These are phyloP conservation scores for Chlamydomonas schloesseri DNA, from an alignment of 139 green algal species.

Conservation along the genomic window DNA sequence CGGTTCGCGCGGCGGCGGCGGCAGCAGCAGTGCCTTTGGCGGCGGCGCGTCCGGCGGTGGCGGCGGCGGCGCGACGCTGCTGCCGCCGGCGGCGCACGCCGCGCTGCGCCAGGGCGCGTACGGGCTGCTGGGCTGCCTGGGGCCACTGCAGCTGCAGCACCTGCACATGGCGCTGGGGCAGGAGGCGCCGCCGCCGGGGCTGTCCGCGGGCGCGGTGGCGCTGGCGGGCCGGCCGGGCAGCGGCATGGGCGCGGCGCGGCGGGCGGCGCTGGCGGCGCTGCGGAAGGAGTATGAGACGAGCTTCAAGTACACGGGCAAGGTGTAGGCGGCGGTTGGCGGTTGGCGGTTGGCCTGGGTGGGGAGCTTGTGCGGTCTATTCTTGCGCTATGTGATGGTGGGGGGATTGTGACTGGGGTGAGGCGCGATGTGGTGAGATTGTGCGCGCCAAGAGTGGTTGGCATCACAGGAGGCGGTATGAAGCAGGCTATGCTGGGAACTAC, in stretches of 20 bases:
- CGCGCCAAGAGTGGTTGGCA: too few species aligned
- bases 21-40: neutral
- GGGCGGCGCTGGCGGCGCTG: constrained; percentile 33
- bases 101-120: constrained; percentile 38
- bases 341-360: too few species aligned
- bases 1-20: neutral
- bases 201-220: neutral
- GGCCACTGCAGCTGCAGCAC: constrained; percentile 53
- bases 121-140: constrained; percentile 28
- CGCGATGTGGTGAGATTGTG: too few species aligned
- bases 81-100: constrained; percentile 7
- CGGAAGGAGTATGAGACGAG: constrained; percentile 44
- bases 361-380: too few species aligned
- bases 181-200: too few species aligned
- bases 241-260: constrained; percentile 20
- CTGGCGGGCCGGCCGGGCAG: neutral
- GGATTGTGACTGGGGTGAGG: too few species aligned
- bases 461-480: too few species aligned
- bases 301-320: constrained; percentile 54
- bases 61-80: constrained; percentile 10
- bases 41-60: too few species aligned
- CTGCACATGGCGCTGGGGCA: constrained; percentile 53
- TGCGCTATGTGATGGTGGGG: too few species aligned
- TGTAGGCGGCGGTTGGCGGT: constrained; percentile 37
- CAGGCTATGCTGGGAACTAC: too few species aligned